Evolutionary conservation across 73 alveolate genomes (phyloP), one percentile per base, ranked within the genome.

Genomic region (Loxodes magnus): DNA sequence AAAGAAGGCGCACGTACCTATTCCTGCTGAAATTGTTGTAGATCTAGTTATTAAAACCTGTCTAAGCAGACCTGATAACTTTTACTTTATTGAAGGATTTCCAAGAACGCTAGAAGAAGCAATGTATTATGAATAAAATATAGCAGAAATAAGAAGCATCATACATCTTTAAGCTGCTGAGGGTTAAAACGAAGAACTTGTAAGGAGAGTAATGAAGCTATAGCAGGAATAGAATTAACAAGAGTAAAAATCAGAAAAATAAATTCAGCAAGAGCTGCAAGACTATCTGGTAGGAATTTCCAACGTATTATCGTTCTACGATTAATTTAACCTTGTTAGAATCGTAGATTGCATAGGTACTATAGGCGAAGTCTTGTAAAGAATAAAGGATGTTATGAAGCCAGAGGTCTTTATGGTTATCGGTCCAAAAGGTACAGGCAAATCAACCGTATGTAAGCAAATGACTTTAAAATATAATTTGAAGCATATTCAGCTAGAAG

Each of bases 361-460:
- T n/a, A 36, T 75, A 46, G 73, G 69, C 4, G 79, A 79, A 23
- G 85, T 79, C 42, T 79, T 72, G 63, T 62, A 46, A 28, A 48
- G 55, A 43, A 39, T 79, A n/a, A 79, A 81, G 56, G 69, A 35
- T 24, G 80, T 82, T 35, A 59, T 84, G 39, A 42, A 67, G 35
- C 96, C 96, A 29, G 74, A 79, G 50, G 49, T 84, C 37, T 79
- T 64, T 67, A 68, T 67, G 26, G 39, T 84, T 25, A 64, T 84
- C 33, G 96, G 96, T 4, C 86, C 85, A 54, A 82, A 77, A 66
- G 75, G 71, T 29, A 49, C 88, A 2, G 96, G 96, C 19, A 84
- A 84, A 52, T 62, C 85, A 12, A 67, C 82, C 38, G 19, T 84
- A 22, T 82, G 91, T 24, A 30, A 51, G 34, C 56, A 61, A 10